Evolutionary conservation across 345 rosid species (phyloP).

Genomic region (Tarenaya hassleriana): DNA sequence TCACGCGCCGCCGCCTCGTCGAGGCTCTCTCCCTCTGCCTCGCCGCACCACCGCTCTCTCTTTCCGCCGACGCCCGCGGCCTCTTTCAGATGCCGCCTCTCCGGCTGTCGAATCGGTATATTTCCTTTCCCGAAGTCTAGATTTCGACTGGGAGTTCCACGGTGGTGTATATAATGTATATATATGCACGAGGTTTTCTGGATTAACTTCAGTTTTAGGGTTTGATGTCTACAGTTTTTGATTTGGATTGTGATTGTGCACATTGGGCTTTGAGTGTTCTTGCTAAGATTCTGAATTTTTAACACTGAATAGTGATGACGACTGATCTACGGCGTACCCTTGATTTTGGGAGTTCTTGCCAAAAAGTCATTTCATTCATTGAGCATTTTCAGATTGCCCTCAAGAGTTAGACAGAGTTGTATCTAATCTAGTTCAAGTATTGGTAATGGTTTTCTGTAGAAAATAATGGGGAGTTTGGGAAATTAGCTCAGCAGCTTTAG

Average conservation of each 20-base stretch:
- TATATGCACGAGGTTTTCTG: not conserved
- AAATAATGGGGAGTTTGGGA: too few relatives aligned
- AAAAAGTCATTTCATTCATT: too few relatives aligned
- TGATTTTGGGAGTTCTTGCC: too few relatives aligned
- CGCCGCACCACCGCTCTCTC: constrained; percentile 30
- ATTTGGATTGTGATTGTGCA: not conserved
- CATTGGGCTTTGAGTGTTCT: not conserved
- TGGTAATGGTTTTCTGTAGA: too few relatives aligned
- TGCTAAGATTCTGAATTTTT: not conserved
- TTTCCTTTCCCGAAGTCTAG: not conserved
- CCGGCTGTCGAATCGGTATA: constrained; percentile 51
- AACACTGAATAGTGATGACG: not conserved
- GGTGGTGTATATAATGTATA: not conserved
- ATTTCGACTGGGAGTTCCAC: not conserved
- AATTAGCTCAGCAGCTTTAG: not conserved
- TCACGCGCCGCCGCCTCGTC: constrained; percentile 44
- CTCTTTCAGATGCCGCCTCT: constrained; percentile 72
- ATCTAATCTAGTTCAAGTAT: too few relatives aligned
- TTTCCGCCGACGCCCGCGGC: constrained; percentile 43
- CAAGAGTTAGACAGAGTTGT: too few relatives aligned
- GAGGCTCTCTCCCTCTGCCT: constrained; percentile 39
- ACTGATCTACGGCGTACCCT: too few relatives aligned
- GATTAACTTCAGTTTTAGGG: not conserved
- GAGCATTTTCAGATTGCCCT: too few relatives aligned
- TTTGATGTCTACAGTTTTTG: not conserved